Percentiles rank a stretch among this genome's conserved stretches.
phyloP scores from a whole-genome alignment of 306 rosid species.

The Rosa lucieae region DNA sequence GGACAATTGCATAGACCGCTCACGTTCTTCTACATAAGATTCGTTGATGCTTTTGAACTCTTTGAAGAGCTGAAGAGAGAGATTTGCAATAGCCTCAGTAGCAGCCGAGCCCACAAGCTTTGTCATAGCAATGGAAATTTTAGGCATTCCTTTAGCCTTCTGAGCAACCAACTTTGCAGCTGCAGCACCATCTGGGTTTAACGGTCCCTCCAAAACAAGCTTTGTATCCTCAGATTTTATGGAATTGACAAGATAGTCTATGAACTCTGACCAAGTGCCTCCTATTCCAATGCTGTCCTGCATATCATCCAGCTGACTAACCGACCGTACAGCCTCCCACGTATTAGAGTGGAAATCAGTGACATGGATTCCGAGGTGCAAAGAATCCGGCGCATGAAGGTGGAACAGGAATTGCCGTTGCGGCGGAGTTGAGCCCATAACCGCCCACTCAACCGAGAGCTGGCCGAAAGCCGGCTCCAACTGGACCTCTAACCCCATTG shows the following conservation, averaged over 20 bases:
- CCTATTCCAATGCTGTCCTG: constrained; percentile 87
- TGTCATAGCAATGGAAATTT: constrained; percentile 61
- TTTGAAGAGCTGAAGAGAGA: constrained; percentile 59
- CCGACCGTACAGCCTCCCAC: constrained; percentile 69
- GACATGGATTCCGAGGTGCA: constrained; percentile 52
- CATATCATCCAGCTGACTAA: constrained; percentile 69
- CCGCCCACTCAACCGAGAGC: constrained; percentile 48
- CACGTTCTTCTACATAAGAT: constrained; percentile 51
- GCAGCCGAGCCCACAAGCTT: constrained; percentile 66
- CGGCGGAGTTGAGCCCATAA: constrained; percentile 26
- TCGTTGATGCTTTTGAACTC: constrained; percentile 46
- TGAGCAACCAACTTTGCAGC: constrained; percentile 69
- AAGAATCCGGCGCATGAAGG: constrained; percentile 51
- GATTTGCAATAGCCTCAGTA: constrained; percentile 51
- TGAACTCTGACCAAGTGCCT: constrained; percentile 78
- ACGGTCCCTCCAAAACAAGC: constrained; percentile 55
- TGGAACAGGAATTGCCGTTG: constrained; percentile 49
- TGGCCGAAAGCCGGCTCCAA: constrained; percentile 65
- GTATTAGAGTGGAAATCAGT: constrained; percentile 64
- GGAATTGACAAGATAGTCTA: constrained; percentile 59
- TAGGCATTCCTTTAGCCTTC: constrained; percentile 89
- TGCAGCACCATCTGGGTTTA: constrained; percentile 40
- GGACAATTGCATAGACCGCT: constrained; percentile 40
- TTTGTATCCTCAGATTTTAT: constrained; percentile 66
- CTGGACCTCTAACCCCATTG: constrained; percentile 51